Percentiles rank a stretch among this genome's conserved stretches.
These are phyloP conservation scores for Camelina sativa DNA, from an alignment of 345 rosid genomes.

Conservation along the genomic window DNA sequence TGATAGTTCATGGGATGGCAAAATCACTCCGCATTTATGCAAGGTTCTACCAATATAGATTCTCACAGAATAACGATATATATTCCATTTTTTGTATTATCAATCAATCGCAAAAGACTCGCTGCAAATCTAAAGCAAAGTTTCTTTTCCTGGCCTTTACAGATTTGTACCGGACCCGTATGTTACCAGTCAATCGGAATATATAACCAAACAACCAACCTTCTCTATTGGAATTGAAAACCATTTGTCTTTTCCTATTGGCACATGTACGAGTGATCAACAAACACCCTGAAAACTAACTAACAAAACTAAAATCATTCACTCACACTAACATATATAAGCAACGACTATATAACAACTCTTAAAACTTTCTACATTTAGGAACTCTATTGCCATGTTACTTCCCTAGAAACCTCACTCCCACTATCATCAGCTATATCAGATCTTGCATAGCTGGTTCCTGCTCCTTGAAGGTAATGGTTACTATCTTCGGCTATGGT, in stretches of 20 bases:
- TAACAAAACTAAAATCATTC: neutral
- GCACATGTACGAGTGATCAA: constrained; percentile 20
- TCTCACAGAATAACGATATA: neutral
- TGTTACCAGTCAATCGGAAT: neutral
- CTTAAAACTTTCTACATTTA: neutral
- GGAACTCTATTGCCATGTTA: constrained; percentile 21
- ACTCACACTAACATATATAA: constrained; percentile 14
- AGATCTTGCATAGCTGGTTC: constrained; percentile 65
- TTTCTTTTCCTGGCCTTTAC: too few species aligned
- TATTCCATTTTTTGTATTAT: neutral
- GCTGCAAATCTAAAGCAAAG: too few species aligned
- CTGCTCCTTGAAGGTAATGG: constrained; percentile 56
- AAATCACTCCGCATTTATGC: neutral
- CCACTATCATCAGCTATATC: constrained; percentile 53
- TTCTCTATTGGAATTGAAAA: neutral
- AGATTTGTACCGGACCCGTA: too few species aligned
- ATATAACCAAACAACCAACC: neutral
- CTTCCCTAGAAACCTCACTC: constrained; percentile 24
- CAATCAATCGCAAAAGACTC: too few species aligned
- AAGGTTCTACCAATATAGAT: constrained; percentile 1
- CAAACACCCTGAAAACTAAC: constrained; percentile 18
- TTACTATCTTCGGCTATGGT: constrained; percentile 49
- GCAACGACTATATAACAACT: neutral
- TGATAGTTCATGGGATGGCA: neutral
- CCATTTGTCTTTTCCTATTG: neutral